A percentile compares a stretch with the other conserved stretches of the same genome.
These are phyloP conservation scores for Camellia japonica DNA, from an alignment of 148 eudicot genomes.

Conservation along the genomic window DNA sequence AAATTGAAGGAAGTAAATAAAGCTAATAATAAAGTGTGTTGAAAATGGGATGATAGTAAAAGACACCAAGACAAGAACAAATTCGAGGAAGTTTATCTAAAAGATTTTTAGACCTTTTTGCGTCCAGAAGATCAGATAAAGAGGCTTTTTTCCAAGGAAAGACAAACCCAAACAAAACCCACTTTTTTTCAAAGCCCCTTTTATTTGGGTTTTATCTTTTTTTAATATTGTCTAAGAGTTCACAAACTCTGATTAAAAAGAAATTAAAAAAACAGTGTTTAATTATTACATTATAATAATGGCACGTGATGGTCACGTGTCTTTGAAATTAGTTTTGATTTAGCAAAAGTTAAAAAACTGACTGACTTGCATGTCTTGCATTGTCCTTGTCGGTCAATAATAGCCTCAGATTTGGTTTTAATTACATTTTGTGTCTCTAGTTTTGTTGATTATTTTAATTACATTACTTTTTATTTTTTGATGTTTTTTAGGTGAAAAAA, in stretches of 20 bases:
- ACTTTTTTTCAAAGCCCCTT: slow-evolving; percentile 4
- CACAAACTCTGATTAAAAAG: neutral
- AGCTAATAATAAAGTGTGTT: too few species aligned
- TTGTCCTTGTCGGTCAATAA: too few species aligned
- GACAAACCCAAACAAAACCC: slow-evolving; percentile 14
- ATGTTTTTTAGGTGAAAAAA: too few species aligned
- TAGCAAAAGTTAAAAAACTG: too few species aligned
- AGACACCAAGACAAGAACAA: slow-evolving; percentile 10
- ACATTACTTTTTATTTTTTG: too few species aligned
- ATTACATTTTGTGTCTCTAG: neutral
- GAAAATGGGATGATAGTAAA: neutral
- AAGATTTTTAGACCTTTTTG: slow-evolving; percentile 2
- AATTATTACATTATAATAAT: too few species aligned
- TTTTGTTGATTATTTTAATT: too few species aligned
- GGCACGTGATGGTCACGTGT: too few species aligned
- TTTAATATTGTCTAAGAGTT: neutral
- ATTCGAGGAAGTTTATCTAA: neutral
- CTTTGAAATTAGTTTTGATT: too few species aligned
- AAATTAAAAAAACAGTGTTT: neutral
- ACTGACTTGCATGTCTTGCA: too few species aligned
- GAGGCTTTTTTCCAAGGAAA: neutral
- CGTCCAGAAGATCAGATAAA: slow-evolving; percentile 23
- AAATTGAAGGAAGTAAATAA: neutral
- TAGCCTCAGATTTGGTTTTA: neutral
- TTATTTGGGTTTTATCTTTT: neutral